Conservation (phyloP, 2,329 filamentous ascomycete genomes). For the Elsinoe arachidis region DNA sequence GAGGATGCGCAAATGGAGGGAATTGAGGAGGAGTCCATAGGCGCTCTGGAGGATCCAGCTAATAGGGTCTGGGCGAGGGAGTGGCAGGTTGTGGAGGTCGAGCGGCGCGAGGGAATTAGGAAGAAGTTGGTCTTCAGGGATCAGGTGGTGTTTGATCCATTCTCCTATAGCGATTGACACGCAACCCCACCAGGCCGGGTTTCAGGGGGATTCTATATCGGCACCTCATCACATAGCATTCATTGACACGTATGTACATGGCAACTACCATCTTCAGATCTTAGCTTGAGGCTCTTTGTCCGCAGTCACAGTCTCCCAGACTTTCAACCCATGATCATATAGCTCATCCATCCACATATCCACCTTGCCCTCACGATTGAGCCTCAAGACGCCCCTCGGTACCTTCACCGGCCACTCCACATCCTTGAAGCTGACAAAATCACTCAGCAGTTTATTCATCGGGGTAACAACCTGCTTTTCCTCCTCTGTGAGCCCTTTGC, state of each 20-base stretch:
- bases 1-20: neutral
- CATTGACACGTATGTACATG: neutral
- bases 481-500: conserved; percentile 28
- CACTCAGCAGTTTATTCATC: conserved; percentile 32
- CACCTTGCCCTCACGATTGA: conserved; percentile 39
- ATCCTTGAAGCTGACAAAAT: conserved; percentile 35
- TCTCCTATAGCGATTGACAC: no score
- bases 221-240: no score
- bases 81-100: neutral
- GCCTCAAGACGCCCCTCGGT: conserved; percentile 34
- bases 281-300: neutral
- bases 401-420: conserved; percentile 32
- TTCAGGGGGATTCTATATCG: no score
- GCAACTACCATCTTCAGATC: neutral
- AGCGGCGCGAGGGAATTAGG: neutral
- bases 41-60: neutral
- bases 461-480: conserved; percentile 38
- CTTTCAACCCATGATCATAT: conserved; percentile 39
- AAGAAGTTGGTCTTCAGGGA: neutral
- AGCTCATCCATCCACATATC: conserved; percentile 38
- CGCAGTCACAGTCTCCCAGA: conserved; percentile 37
- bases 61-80: neutral
- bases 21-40: neutral
- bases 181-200: no score
- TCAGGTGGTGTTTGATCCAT: neutral